Percentiles rank a stretch among this genome's conserved stretches.
These are phyloP conservation scores for Kingdonia uniflora DNA, from an alignment of 164 flowering plant genomes.

Conservation along the genomic window DNA sequence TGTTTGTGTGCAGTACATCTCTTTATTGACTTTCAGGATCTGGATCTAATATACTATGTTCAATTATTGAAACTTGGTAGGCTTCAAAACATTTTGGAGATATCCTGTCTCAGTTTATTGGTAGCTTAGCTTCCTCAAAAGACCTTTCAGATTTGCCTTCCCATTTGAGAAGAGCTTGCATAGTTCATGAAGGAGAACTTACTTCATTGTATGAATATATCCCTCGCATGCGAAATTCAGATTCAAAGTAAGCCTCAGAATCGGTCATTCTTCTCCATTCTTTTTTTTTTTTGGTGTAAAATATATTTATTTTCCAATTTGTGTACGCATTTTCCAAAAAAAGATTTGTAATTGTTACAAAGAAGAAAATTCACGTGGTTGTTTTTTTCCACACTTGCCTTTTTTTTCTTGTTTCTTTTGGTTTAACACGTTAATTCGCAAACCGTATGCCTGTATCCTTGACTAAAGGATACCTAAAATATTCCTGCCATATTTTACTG, in stretches of 20 bases:
- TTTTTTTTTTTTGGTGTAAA: not conserved
- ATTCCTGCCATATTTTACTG: too few species aligned
- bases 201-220: constrained; percentile 82
- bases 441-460: too few species aligned
- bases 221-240: constrained; percentile 70
- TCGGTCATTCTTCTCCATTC: too few species aligned
- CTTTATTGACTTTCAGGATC: too few species aligned
- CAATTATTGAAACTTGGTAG: constrained; percentile 24
- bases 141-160: constrained; percentile 49
- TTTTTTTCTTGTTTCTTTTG: too few species aligned
- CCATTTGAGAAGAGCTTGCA: constrained; percentile 83
- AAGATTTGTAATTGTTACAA: too few species aligned
- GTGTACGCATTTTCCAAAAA: too few species aligned
- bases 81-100: constrained; percentile 98
- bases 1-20: too few species aligned
- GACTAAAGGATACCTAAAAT: too few species aligned
- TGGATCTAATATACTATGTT: not conserved
- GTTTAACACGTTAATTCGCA: too few species aligned
- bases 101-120: constrained; percentile 69
- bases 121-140: constrained; percentile 53
- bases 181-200: constrained; percentile 62
- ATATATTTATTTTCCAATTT: not conserved
- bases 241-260: constrained; percentile 43
- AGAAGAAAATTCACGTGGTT: too few species aligned
- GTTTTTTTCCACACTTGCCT: too few species aligned